These are phyloP conservation scores for Thalassiosira livingstoniorum DNA, from an alignment of 352 stramenopile genomes.

Conservation along the genomic window DNA sequence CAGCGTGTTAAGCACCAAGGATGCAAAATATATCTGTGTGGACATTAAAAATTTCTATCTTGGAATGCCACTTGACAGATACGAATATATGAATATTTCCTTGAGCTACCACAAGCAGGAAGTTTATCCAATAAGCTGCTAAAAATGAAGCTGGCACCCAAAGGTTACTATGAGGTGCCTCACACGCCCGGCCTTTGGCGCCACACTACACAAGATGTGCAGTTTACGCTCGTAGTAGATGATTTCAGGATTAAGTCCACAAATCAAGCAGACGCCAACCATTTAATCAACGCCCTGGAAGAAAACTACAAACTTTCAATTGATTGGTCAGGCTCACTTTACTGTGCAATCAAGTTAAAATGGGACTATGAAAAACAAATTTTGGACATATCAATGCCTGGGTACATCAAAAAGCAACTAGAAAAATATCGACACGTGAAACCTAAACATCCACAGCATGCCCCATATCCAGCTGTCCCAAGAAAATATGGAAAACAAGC, in stretches of 20 bases:
- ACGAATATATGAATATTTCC: constrained; percentile 48
- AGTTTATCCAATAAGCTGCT: constrained; percentile 36
- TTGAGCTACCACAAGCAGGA: constrained; percentile 37
- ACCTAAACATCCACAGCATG: constrained; percentile 22
- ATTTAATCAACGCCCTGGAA: constrained; percentile 27
- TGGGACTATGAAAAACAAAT: constrained; percentile 39
- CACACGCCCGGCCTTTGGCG: constrained; percentile 54
- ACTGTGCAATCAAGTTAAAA: constrained; percentile 9
- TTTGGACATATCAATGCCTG: constrained; percentile 28
- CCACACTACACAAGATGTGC: constrained; percentile 20
- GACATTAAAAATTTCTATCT: constrained; percentile 59
- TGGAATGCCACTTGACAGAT: constrained; percentile 21
- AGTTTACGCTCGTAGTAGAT: constrained; percentile 58
- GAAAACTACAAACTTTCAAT: constrained; percentile 10
- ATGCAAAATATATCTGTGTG: constrained; percentile 18
- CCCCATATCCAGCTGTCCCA: not conserved
- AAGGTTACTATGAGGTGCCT: constrained; percentile 22
- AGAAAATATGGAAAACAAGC: constrained; percentile 15
- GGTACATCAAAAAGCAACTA: constrained; percentile 35
- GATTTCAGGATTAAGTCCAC: constrained; percentile 63
- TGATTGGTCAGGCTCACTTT: constrained; percentile 31
- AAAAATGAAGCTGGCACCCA: not conserved
- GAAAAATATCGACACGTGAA: constrained; percentile 35
- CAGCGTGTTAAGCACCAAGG: not conserved
- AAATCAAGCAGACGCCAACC: constrained; percentile 22